Conservation (phyloP, 495 filamentous ascomycete genomes). For the Penicillium samsonianum region DNA sequence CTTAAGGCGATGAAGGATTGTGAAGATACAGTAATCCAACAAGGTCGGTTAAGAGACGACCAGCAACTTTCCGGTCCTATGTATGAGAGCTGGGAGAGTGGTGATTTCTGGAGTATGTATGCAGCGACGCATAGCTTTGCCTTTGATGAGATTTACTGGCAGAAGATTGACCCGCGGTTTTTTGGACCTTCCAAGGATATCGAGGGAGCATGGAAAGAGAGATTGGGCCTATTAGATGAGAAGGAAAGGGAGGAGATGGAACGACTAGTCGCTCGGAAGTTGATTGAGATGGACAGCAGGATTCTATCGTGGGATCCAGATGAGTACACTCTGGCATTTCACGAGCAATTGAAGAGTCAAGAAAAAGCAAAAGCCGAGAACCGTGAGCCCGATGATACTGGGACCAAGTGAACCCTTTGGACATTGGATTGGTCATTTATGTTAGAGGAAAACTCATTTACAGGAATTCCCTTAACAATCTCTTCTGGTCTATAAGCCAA, state of each 20-base stretch:
- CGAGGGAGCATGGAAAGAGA: constrained; percentile 11
- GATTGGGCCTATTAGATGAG: constrained; percentile 8
- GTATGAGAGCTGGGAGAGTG: background rate
- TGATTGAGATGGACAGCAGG: constrained; percentile 4
- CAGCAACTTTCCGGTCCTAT: background rate
- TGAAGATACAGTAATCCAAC: background rate
- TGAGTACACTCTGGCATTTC: constrained; percentile 6
- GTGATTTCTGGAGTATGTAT: background rate
- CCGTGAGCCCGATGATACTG: background rate
- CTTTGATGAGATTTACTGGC: constrained; percentile 4
- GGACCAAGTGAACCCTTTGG: background rate
- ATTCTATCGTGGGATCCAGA: constrained; percentile 12
- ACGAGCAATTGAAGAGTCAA: background rate
- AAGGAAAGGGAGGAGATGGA: constrained; percentile 14
- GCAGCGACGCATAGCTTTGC: background rate
- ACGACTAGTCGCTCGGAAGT: constrained; percentile 1
- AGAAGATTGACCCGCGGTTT: background rate
- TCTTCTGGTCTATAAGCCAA: constrained; percentile 14
- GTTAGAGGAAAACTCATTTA: background rate
- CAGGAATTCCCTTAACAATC: background rate
- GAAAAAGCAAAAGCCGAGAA: background rate
- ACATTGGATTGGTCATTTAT: background rate
- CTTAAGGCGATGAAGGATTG: background rate
- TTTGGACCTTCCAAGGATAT: background rate
- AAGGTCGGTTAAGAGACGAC: background rate